Evolutionary conservation across 2,329 filamentous ascomycete genomes (phyloP), one percentile per base, ranked within the genome.

Genomic region (Shiraia bambusicola): DNA sequence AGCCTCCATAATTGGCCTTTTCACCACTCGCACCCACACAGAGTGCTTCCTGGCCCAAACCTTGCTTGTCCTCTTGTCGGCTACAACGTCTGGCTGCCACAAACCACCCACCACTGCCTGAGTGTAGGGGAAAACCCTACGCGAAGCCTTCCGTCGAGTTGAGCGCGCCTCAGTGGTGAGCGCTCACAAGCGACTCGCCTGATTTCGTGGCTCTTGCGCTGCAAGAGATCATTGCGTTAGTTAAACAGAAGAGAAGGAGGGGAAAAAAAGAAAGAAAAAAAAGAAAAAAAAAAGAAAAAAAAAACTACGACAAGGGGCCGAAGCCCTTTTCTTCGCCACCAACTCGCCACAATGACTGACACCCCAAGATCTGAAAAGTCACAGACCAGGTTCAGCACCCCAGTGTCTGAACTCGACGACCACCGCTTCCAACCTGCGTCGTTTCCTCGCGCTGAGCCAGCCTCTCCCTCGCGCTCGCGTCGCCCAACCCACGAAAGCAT

Each of bases 1-100:
- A 95, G 76, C 92, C 93, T 71, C 92, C 92, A 80, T 97, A 97
- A 96, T 76, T 92, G 72, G 78, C 61, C 70, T 70, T 71, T 22
- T 46, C 29, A n/a, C 42, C 34, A 29, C 32, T 26, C 32, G 13
- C 37, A 47, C 37, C 44, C 49, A 49, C 37, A 54, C 45, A 29
- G 47, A 47, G 49, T 36, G 48, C 49, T 26, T 25, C 48, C 36
- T 26, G 41, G 53, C 48, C 40, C 45, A 34, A 42, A 29, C 28
- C 51, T 59, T 61, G 54, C 52, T 50, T 34, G 34, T 49, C 56
- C 52, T 46, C 32, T 26, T 34, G 37, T 41, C 52, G 56, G 51
- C 52, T 49, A 44, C 56, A 54, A 60, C 59, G 52, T 59, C 47
- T 56, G 59, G 54, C 51, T 52, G 51, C 45, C 50, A 44, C 41